Evolutionary conservation across 2,329 filamentous ascomycete species (phyloP).

Genomic region (Ilyonectria robusta): DNA sequence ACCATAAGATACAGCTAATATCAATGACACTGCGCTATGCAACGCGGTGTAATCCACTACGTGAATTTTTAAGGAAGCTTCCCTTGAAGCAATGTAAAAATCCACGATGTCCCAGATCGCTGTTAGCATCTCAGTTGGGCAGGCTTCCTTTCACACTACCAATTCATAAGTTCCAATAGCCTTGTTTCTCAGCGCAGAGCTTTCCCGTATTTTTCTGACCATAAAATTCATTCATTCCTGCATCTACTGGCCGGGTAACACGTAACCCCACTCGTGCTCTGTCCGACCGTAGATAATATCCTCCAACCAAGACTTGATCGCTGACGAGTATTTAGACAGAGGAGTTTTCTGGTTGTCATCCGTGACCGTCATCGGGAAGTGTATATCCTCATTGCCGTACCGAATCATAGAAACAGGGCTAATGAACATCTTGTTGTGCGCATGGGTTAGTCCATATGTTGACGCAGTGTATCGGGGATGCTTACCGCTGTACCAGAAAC

Average conservation of each 20-base stretch:
- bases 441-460: not conserved
- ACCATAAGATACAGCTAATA: too few relatives aligned
- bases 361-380: not conserved
- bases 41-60: too few relatives aligned
- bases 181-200: too few relatives aligned
- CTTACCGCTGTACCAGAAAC: slow-evolving; percentile 18
- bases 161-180: too few relatives aligned
- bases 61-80: too few relatives aligned
- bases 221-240: not conserved
- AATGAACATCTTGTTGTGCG: not conserved
- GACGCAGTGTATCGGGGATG: not conserved
- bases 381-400: not conserved
- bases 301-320: not conserved
- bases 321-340: not conserved
- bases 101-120: too few relatives aligned
- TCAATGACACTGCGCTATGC: too few relatives aligned
- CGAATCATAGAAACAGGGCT: not conserved
- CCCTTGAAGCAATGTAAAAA: too few relatives aligned
- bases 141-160: too few relatives aligned
- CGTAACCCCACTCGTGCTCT: not conserved
- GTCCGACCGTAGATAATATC: not conserved
- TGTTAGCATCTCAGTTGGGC: too few relatives aligned
- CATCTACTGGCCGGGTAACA: not conserved
- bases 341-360: not conserved
- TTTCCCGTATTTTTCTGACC: not conserved